Percentiles rank a stretch among this genome's conserved stretches.
phyloP scores from a whole-genome alignment of 2,329 filamentous ascomycete species.

The Cryphonectria japonica region DNA sequence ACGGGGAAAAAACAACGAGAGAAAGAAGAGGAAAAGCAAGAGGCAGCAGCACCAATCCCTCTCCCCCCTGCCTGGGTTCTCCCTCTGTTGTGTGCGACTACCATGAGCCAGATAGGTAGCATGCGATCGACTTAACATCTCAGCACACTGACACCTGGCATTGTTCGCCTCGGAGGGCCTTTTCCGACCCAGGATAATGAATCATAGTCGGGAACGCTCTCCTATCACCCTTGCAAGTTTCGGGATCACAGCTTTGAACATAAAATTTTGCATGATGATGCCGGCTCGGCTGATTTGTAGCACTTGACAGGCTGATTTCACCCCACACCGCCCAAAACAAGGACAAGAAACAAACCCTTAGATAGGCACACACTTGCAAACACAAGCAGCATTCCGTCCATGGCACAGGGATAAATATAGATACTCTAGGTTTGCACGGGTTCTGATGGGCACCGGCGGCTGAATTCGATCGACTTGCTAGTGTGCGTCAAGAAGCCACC shows the following conservation, averaged over 20 bases:
- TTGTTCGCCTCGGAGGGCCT: not conserved
- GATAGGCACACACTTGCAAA: not conserved
- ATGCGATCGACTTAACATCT: not conserved
- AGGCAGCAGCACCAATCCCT: not conserved
- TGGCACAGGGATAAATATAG: not conserved
- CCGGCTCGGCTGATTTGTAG: constrained; percentile 34
- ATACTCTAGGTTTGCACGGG: not conserved
- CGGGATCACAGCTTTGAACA: not conserved
- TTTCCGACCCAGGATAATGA: not conserved
- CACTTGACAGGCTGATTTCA: constrained; percentile 36
- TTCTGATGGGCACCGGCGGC: too few relatives aligned
- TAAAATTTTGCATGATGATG: constrained; percentile 1
- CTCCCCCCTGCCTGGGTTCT: not conserved
- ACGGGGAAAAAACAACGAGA: not conserved
- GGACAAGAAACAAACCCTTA: not conserved
- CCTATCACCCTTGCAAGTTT: not conserved
- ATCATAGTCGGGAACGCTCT: not conserved
- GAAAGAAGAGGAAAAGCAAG: too few relatives aligned
- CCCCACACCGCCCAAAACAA: constrained; percentile 33
- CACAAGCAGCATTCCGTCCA: not conserved
- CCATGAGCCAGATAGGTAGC: not conserved
- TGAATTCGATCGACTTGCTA: too few relatives aligned
- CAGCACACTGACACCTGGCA: not conserved
- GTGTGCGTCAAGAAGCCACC: too few relatives aligned
- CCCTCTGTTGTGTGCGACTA: not conserved